Evolutionary conservation across 371 early-diverging fungal genomes (phyloP).

Genomic region (Rhizomucor pusillus): DNA sequence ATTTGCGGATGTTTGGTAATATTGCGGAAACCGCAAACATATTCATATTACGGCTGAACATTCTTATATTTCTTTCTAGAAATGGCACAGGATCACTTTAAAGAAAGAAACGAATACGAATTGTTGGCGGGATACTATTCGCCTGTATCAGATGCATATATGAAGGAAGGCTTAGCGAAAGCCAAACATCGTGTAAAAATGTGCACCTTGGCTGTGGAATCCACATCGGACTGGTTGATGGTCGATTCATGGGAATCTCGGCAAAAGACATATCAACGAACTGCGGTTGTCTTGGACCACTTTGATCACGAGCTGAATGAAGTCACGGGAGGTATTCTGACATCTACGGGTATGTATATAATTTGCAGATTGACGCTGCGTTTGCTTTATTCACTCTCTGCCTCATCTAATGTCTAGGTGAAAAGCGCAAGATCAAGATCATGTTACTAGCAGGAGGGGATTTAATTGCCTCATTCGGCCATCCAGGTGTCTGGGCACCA

Average conservation of each 20-base stretch:
- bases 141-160: conserved; percentile 92
- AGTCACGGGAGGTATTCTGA: conserved; percentile 51
- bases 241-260: conserved; percentile 95
- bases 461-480: conserved; percentile 92
- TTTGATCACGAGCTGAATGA: conserved; percentile 86
- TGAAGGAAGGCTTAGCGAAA: conserved; percentile 86
- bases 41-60: not conserved
- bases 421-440: conserved; percentile 68
- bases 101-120: conserved; percentile 74
- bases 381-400: no score
- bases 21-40: not conserved
- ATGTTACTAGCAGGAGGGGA: conserved; percentile 97
- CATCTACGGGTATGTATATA: conserved; percentile 43
- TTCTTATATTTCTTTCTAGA: conserved; percentile 47
- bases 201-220: conserved; percentile 87
- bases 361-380: no score
- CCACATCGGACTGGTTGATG: conserved; percentile 89
- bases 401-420: conserved; percentile 21
- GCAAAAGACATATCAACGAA: conserved; percentile 80
- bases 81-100: conserved; percentile 91
- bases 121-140: conserved; percentile 94
- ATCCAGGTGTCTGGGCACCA: conserved; percentile 89
- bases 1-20: conserved; percentile 97
- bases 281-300: conserved; percentile 92
- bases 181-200: conserved; percentile 89